Conservation (phyloP, 345 rosid species). For the Microcos paniculata region DNA sequence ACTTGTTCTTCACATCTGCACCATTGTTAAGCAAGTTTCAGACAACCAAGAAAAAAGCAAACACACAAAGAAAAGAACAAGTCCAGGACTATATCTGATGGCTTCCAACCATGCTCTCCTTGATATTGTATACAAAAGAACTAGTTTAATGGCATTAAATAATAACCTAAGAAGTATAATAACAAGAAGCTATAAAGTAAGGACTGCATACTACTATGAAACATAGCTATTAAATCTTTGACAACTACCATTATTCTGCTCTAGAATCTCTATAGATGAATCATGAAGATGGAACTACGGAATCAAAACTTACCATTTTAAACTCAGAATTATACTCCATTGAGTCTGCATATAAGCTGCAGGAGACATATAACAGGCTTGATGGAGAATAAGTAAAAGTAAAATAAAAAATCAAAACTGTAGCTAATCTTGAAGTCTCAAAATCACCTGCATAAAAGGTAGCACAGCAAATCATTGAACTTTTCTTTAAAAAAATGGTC, state of each 20-base stretch:
- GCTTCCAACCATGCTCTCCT: slow-evolving; percentile 87
- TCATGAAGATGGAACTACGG: neutral
- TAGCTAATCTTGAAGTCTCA: slow-evolving; percentile 80
- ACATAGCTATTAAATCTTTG: no score
- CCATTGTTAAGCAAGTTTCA: neutral
- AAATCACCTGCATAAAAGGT: slow-evolving; percentile 53
- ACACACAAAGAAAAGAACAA: slow-evolving; percentile 30
- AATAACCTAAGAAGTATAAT: neutral
- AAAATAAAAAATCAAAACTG: no score
- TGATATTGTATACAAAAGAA: slow-evolving; percentile 61
- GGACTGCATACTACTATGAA: no score
- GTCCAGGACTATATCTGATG: slow-evolving; percentile 79
- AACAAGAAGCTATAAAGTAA: neutral
- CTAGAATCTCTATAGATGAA: slow-evolving; percentile 31
- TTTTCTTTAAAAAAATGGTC: neutral
- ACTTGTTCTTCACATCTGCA: slow-evolving; percentile 71
- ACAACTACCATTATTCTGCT: slow-evolving; percentile 35
- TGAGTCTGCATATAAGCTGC: slow-evolving; percentile 49
- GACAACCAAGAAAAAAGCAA: no score
- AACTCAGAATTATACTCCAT: slow-evolving; percentile 36
- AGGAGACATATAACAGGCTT: slow-evolving; percentile 15
- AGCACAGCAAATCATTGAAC: slow-evolving; percentile 13
- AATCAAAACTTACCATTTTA: slow-evolving; percentile 34
- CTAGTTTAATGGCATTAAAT: neutral
- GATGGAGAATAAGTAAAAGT: no score